Evolutionary conservation across 805 yeast genomes (phyloP).

Genomic region (Cyberlindnera mrakii): DNA sequence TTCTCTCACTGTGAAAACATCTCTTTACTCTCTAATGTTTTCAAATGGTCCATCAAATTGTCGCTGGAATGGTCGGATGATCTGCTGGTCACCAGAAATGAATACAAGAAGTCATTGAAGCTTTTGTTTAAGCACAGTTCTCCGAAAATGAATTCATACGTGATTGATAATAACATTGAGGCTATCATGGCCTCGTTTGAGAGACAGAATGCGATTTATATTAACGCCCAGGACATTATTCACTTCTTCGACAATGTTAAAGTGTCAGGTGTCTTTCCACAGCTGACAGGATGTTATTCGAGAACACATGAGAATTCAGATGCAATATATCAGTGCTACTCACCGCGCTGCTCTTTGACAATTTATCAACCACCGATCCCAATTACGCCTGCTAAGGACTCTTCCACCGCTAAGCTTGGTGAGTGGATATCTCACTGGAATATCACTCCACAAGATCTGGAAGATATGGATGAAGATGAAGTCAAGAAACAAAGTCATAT

Average conservation of each 20-base stretch:
- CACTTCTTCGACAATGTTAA: constrained; percentile 25
- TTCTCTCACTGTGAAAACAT: constrained; percentile 41
- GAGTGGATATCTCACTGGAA: constrained; percentile 70
- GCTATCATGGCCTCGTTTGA: constrained; percentile 39
- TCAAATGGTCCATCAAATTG: constrained; percentile 46
- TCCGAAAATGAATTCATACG: constrained; percentile 42
- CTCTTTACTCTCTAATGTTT: constrained; percentile 42
- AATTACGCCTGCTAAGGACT: constrained; percentile 11
- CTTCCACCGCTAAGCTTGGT: constrained; percentile 25
- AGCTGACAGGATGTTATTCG: constrained; percentile 43
- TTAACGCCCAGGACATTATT: constrained; percentile 26
- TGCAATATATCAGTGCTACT: constrained; percentile 23
- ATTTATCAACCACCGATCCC: constrained; percentile 20
- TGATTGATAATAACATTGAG: constrained; percentile 46
- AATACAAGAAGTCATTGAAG: constrained; percentile 48
- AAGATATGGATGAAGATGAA: constrained; percentile 42
- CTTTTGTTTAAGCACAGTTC: constrained; percentile 44
- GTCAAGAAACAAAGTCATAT: constrained; percentile 68
- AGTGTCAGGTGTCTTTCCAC: constrained; percentile 38
- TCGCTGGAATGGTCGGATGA: constrained; percentile 49
- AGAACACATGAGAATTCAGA: constrained; percentile 18
- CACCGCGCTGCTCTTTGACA: constrained; percentile 30
- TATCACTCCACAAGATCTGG: constrained; percentile 46
- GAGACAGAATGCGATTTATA: constrained; percentile 35
- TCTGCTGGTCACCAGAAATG: constrained; percentile 40